Evolutionary conservation across 1,139 yeast species (phyloP), one percentile per base, ranked within the genome.

Genomic region (Pneumocystis oryctolagi): DNA sequence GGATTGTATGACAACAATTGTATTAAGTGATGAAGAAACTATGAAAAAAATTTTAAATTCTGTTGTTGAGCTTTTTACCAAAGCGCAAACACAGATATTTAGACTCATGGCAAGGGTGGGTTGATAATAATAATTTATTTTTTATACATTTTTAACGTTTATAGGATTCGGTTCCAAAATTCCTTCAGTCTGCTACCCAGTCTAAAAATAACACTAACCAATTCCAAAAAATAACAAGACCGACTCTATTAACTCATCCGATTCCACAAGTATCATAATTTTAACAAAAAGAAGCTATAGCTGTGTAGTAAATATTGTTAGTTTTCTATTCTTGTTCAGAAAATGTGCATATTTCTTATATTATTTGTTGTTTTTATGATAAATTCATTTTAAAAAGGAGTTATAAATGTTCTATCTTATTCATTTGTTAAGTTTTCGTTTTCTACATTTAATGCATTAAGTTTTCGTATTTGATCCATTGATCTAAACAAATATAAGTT

Each of bases 1-100:
- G 0, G 68, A 71, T 1, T 73, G 80, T 1, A 77, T 85, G 74
- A 71, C 68, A 12, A 59, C 62, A 3, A 64, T 61, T 5, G 62
- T 59, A 18, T 63, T 42, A 31, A 58, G 56, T 55, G 62, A 61
- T 35, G 62, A 55, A n/a, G 64, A 37, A 18, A 58, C 60, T 47
- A 60, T 65, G 66, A 55, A 42, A 20, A 31, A 35, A n/a, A 40
- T 59, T 31, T 58, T 68, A 47, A 61, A 61, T 25, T 63, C 64
- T 40, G 66, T 67, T 31, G 64, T 64, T 16, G 59, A 42, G 20
- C 62, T 68, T 47, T 58, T 66, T 20, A 63, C 61, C 20, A 64
- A 67, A 20, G 70, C 68, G 9, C 65, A 66, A 53, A 58, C 42
- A 39, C 69, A 68, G 61, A 68, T 68, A 47, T 67, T 67, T 34